A percentile compares a stretch with the other conserved stretches of the same genome.
These are phyloP conservation scores for Rhizophagus prolifer DNA, from an alignment of 192 early-diverging fungal genomes.

Conservation along the genomic window DNA sequence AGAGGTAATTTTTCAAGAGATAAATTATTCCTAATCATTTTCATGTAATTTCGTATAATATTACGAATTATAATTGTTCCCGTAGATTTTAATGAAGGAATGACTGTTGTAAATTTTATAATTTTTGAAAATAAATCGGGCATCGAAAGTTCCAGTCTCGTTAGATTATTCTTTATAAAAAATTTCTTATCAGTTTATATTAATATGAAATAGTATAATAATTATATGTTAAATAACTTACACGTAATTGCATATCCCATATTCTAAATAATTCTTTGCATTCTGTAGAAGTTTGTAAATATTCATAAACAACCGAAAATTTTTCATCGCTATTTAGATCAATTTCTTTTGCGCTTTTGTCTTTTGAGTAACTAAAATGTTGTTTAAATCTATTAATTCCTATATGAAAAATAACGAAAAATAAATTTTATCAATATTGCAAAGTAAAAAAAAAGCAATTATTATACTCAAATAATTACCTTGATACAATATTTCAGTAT, in stretches of 20 bases:
- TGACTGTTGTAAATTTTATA: constrained; percentile 50
- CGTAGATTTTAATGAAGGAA: constrained; percentile 33
- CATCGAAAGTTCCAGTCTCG: constrained; percentile 58
- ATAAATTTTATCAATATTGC: not conserved
- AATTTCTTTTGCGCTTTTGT: not conserved
- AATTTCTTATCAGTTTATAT: not conserved
- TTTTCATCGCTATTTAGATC: not conserved
- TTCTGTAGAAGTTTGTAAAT: constrained; percentile 62
- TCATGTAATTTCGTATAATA: constrained; percentile 70
- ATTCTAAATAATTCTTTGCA: constrained; percentile 56
- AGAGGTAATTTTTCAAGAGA: constrained; percentile 56
- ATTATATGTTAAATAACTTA: constrained; percentile 25
- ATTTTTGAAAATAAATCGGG: constrained; percentile 61
- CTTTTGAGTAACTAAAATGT: not conserved
- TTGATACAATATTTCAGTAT: constrained; percentile 12
- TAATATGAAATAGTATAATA: not conserved
- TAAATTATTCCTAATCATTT: constrained; percentile 59
- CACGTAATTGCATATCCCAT: constrained; percentile 64
- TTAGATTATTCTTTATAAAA: constrained; percentile 39
- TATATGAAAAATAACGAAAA: not conserved
- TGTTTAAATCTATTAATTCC: constrained; percentile 21
- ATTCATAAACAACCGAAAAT: constrained; percentile 38
- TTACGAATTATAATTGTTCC: constrained; percentile 41
- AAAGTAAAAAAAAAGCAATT: not conserved
- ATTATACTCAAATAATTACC: not conserved